Evolutionary conservation across 1,139 yeast species (phyloP), one percentile per base, ranked within the genome.

Genomic region (Candida glucosophila): DNA sequence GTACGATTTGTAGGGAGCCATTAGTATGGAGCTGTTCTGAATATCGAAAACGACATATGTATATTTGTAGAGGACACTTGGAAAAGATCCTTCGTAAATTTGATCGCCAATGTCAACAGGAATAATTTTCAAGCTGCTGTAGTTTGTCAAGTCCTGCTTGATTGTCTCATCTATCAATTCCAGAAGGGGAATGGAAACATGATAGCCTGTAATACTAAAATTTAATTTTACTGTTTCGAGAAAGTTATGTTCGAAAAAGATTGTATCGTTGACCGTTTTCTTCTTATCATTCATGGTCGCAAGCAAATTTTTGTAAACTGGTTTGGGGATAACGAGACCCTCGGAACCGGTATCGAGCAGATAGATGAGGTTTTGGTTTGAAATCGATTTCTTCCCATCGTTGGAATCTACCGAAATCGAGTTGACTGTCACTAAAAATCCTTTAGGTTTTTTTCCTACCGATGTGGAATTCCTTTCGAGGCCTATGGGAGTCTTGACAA

Each of bases 281-380:
- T 30, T 32, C 17, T 25, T 29, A 12, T 31, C 24, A 2, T 39
- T 39, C 16, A 47, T 28, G 5, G 29, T 29, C 13, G 39, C 30
- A 14, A 35, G 20, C 11, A 48, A 30, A 24, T 47, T 48, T 10
- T 34, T 22, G 23, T 34, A 33, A 4, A 47, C 37, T 3, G 40
- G 37, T n/a, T 31, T 29, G 7, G 51, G 39, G 6, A 44, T 36
- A 8, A 41, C 42, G 28, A 41, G 36, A 4, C 37, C 39, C 25
- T 40, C 39, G 9, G 45, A 36, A 9, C 51, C 51, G 9, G 44
- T 30, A 26, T 49, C 53, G 13, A 49, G 33, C 19, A 36, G 36
- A 29, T 40, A 46, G 11, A 39, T 32, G 13, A 39, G 29, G 8
- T 29, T 35, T 25, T 47, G 41, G 23, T 29, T 27, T 1, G 49